Conservation (phyloP, 805 yeast genomes). For the Wickerhamiella qilinensis region DNA sequence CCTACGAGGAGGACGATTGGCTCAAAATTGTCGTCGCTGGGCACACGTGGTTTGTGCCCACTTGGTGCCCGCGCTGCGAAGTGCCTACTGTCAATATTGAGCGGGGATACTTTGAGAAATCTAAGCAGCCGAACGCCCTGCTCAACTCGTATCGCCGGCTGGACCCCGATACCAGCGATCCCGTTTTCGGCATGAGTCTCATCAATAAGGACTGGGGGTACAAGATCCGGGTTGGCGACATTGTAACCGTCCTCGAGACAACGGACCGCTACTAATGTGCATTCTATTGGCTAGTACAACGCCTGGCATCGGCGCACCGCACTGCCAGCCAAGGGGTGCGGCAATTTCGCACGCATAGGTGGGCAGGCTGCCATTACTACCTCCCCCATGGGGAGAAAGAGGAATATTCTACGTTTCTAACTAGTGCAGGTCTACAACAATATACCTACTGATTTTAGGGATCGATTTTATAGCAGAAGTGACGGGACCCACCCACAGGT, state of each 20-base stretch:
- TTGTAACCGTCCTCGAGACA: constrained; percentile 10
- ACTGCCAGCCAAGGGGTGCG: too few relatives aligned
- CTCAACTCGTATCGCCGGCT: constrained; percentile 18
- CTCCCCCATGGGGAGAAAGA: too few relatives aligned
- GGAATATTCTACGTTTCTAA: too few relatives aligned
- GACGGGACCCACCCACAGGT: too few relatives aligned
- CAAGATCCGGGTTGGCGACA: constrained; percentile 17
- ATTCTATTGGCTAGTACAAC: too few relatives aligned
- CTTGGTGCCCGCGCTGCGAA: constrained; percentile 19
- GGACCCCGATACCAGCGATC: constrained; percentile 16
- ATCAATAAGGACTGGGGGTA: constrained; percentile 12
- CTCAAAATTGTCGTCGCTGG: constrained; percentile 12
- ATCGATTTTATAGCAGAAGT: too few relatives aligned
- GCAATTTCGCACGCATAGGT: too few relatives aligned
- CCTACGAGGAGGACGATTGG: constrained; percentile 24
- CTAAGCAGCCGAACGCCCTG: constrained; percentile 18
- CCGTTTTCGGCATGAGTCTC: constrained; percentile 20
- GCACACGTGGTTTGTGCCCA: constrained; percentile 16
- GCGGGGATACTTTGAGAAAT: constrained; percentile 13
- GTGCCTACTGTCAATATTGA: constrained; percentile 19
- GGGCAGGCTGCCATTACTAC: too few relatives aligned
- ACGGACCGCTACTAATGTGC: constrained; percentile 3
- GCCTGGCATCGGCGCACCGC: too few relatives aligned
- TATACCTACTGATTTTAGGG: too few relatives aligned
- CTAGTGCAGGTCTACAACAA: too few relatives aligned